Evolutionary conservation across 2,329 filamentous ascomycete genomes (phyloP).

Genomic region (Calonectria ilicicola): DNA sequence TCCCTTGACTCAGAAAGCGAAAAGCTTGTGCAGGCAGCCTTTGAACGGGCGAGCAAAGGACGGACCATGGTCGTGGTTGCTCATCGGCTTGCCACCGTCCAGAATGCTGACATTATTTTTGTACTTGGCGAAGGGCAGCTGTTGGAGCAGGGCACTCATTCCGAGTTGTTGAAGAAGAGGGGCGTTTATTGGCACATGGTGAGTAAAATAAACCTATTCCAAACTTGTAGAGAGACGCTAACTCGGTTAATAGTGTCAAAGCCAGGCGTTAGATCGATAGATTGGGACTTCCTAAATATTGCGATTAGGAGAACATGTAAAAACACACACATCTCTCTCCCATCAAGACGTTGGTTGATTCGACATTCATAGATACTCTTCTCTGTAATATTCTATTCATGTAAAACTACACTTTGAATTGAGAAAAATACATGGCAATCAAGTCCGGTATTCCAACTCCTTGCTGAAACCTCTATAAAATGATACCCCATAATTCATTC

Average conservation of each 20-base stretch:
- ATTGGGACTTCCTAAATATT: not conserved
- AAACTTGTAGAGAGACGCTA: conserved; percentile 28
- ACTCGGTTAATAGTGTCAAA: conserved; percentile 63
- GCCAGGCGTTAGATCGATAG: conserved; percentile 67
- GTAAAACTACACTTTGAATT: conserved; percentile 3
- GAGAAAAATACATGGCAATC: conserved; percentile 9
- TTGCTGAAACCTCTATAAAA: conserved; percentile 12
- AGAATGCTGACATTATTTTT: conserved; percentile 84
- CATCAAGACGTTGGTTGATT: not conserved
- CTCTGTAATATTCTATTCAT: conserved; percentile 23
- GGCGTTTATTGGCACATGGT: conserved; percentile 72
- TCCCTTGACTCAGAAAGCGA: conserved; percentile 74
- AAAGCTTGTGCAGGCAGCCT: conserved; percentile 73
- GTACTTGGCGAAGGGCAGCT: conserved; percentile 76
- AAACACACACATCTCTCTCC: not conserved
- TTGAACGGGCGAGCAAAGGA: conserved; percentile 72
- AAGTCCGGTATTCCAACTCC: conserved; percentile 25
- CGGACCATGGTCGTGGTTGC: conserved; percentile 81
- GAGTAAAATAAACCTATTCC: conserved; percentile 39
- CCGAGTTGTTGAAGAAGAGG: conserved; percentile 61
- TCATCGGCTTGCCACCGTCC: conserved; percentile 81
- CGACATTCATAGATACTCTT: conserved; percentile 14
- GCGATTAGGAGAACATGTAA: not conserved
- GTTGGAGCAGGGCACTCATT: conserved; percentile 65
- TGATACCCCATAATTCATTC: not conserved